phyloP scores from a whole-genome alignment of 805 yeast genomes.

The Pichia nakasei region DNA sequence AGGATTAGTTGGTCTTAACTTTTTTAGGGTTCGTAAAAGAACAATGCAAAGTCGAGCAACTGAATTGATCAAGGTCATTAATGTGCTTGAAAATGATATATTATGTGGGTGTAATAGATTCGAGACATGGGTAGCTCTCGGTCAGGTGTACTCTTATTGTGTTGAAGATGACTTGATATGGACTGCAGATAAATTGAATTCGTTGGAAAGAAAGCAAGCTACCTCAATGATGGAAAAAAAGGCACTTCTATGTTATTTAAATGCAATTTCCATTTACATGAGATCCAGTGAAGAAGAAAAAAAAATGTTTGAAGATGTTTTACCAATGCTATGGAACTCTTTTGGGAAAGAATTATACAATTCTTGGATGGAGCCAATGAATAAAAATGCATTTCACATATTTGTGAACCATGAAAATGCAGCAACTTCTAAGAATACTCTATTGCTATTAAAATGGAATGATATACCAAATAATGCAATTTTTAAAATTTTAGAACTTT shows the following conservation, averaged over 20 bases:
- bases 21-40: constrained; percentile 63
- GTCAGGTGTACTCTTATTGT: constrained; percentile 65
- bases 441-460: constrained; percentile 1
- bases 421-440: too few relatives aligned
- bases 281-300: constrained; percentile 15
- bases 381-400: constrained; percentile 45
- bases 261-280: constrained; percentile 49
- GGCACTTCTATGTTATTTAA: constrained; percentile 62
- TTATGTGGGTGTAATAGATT: constrained; percentile 55
- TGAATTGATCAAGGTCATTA: constrained; percentile 68
- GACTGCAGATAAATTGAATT: constrained; percentile 76
- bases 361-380: constrained; percentile 58
- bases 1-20: constrained; percentile 58
- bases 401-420: background rate
- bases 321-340: constrained; percentile 39
- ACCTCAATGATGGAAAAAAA: constrained; percentile 62
- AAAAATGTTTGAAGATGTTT: constrained; percentile 26
- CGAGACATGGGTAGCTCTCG: constrained; percentile 83
- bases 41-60: constrained; percentile 74
- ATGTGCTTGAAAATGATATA: constrained; percentile 58
- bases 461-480: constrained; percentile 11
- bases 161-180: constrained; percentile 90
- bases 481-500: constrained; percentile 29
- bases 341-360: constrained; percentile 51
- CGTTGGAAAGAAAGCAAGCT: constrained; percentile 45